Evolutionary conservation across 805 yeast genomes (phyloP).

Genomic region (Sugiyamaella americana): DNA sequence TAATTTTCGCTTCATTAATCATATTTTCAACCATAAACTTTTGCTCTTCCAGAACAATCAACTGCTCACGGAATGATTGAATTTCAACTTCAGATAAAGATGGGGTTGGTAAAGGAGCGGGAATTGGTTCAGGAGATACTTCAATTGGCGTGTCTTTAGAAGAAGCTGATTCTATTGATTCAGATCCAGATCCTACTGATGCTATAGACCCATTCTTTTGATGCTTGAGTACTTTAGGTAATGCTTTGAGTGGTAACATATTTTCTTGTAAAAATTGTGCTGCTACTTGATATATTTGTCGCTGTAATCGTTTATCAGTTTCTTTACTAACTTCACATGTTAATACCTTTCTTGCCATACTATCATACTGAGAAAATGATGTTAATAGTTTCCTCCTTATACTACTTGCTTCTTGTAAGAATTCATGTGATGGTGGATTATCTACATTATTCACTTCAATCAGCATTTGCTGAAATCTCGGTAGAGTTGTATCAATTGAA

Average conservation of each 20-base stretch:
- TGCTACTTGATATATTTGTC: slow-evolving; percentile 52
- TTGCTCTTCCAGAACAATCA: slow-evolving; percentile 87
- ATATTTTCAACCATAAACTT: slow-evolving; percentile 61
- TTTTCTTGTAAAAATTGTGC: slow-evolving; percentile 60
- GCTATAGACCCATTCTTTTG: slow-evolving; percentile 5
- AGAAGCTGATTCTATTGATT: background rate
- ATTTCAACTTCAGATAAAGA: slow-evolving; percentile 33
- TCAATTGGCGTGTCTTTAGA: background rate
- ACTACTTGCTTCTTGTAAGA: slow-evolving; percentile 35
- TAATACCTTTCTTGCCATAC: slow-evolving; percentile 41
- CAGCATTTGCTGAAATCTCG: slow-evolving; percentile 39
- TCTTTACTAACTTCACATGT: slow-evolving; percentile 31
- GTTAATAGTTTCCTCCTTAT: slow-evolving; percentile 43
- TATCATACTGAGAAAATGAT: slow-evolving; percentile 47
- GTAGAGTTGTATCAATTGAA: slow-evolving; percentile 37
- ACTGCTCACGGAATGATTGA: slow-evolving; percentile 48
- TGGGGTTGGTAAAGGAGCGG: slow-evolving; percentile 10
- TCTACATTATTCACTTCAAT: slow-evolving; percentile 32
- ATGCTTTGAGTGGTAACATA: slow-evolving; percentile 54
- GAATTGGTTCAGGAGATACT: background rate
- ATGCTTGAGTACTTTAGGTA: slow-evolving; percentile 42
- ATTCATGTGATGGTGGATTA: slow-evolving; percentile 27
- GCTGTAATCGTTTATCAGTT: slow-evolving; percentile 44
- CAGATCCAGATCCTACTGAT: slow-evolving; percentile 15
- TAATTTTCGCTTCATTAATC: slow-evolving; percentile 55